phyloP scores from a whole-genome alignment of 225 moss, liverwort and hornwort species.

The Rhytidiadelphus loreus region DNA sequence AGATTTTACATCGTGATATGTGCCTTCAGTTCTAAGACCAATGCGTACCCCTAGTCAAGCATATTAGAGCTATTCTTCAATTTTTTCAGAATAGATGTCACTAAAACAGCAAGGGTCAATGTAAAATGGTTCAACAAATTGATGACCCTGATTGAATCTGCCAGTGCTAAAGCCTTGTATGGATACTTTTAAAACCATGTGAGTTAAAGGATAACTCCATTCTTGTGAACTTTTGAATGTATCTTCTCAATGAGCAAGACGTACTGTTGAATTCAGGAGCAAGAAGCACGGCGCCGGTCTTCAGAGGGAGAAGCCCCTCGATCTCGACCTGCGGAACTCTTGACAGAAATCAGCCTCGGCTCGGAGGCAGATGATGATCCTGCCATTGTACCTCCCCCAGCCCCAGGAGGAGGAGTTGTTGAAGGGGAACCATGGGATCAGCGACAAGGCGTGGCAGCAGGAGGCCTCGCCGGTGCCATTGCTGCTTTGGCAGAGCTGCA shows the following conservation, averaged over 20 bases:
- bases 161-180: background rate
- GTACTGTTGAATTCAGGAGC: constrained; percentile 24
- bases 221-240: background rate
- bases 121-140: background rate
- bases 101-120: background rate
- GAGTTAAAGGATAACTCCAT: background rate
- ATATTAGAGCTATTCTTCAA: background rate
- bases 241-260: background rate
- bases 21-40: background rate
- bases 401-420: constrained; percentile 1
- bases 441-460: constrained; percentile 21
- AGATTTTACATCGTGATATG: background rate
- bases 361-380: background rate
- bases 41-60: background rate
- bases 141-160: background rate
- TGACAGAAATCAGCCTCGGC: constrained; percentile 8
- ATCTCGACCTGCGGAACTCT: background rate
- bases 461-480: constrained; percentile 51
- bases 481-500: constrained; percentile 59
- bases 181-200: background rate
- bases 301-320: constrained; percentile 7
- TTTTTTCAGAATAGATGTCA: background rate
- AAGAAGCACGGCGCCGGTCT: constrained; percentile 25
- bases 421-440: constrained; percentile 21
- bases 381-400: background rate